phyloP scores from a whole-genome alignment of 208 protist genomes.

The Acanthamoeba healyi region DNA sequence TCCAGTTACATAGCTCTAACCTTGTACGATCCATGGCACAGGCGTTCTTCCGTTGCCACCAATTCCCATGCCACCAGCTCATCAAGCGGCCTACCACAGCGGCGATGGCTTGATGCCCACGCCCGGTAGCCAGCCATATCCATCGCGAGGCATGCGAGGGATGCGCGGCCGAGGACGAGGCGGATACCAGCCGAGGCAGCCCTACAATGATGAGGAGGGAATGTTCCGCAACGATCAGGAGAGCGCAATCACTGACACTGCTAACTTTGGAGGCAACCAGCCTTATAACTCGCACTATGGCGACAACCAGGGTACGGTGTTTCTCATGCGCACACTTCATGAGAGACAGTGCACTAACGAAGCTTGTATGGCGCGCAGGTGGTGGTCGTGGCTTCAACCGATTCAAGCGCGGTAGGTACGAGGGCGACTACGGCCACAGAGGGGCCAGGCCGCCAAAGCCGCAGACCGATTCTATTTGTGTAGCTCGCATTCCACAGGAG shows the following conservation, averaged over 20 bases:
- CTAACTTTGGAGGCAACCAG: neutral
- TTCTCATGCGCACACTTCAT: no score
- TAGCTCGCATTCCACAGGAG: slow-evolving; percentile 41
- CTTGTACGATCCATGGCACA: neutral
- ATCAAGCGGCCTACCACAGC: neutral
- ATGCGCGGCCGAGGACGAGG: neutral
- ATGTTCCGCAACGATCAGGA: neutral
- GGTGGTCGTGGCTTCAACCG: neutral
- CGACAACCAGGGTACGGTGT: neutral
- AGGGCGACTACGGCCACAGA: slow-evolving; percentile 9
- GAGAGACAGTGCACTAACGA: no score
- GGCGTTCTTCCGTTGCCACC: neutral
- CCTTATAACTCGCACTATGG: neutral
- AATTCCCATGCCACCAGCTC: neutral
- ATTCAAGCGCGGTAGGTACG: slow-evolving; percentile 38
- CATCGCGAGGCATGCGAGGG: neutral
- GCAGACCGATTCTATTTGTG: slow-evolving; percentile 38
- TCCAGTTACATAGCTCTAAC: no score
- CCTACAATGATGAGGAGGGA: neutral
- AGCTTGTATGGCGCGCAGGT: neutral
- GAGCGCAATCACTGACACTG: neutral
- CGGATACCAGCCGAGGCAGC: neutral
- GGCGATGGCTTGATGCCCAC: slow-evolving; percentile 19
- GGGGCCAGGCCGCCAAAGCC: neutral
- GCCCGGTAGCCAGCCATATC: neutral